phyloP scores from a whole-genome alignment of 257 asterid species.

The Solanum pinnatisectum region DNA sequence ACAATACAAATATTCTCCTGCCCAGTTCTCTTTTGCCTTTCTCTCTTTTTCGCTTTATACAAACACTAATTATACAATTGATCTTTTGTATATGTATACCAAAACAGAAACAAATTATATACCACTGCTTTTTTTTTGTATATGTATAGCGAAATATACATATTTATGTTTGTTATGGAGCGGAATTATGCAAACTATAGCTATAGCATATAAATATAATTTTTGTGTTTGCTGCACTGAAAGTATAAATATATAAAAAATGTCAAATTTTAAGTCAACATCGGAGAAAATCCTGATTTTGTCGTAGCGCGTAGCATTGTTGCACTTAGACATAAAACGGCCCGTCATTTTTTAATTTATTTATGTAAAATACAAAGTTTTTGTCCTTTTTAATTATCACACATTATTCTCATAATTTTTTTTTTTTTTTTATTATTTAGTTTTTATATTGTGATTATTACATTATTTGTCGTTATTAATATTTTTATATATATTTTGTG shows the following conservation, averaged over 20 bases:
- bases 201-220: no score
- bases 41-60: no score
- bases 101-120: no score
- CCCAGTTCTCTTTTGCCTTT: no score
- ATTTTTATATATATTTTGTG: background rate
- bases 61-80: no score
- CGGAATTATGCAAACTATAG: no score
- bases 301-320: constrained; percentile 1
- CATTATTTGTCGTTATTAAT: background rate
- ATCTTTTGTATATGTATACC: no score
- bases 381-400: constrained; percentile 13
- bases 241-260: background rate
- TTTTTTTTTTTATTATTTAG: background rate
- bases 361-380: constrained; percentile 50
- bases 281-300: background rate
- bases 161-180: no score
- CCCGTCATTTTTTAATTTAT: constrained; percentile 19
- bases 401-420: background rate
- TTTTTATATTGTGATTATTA: background rate
- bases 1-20: no score
- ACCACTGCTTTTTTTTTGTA: no score
- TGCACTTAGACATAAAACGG: constrained; percentile 7
- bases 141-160: no score
- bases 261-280: background rate
- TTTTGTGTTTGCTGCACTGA: no score